Conservation (phyloP, 2,329 filamentous ascomycete genomes). For the Atkinsonella texensis region DNA sequence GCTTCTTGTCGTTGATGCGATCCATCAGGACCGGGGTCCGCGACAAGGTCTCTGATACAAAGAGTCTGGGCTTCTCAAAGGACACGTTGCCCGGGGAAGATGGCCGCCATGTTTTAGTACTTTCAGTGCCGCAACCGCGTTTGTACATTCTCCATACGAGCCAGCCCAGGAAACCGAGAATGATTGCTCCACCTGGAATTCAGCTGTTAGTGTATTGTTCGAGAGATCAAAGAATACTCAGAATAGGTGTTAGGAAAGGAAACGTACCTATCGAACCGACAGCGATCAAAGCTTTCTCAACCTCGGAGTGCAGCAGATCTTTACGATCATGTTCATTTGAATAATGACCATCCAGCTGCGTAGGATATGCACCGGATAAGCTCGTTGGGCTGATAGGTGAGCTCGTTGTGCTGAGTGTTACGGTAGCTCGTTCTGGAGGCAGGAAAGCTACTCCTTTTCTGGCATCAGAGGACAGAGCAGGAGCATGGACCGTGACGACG, state of each 20-base stretch:
- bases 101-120: slow-evolving; percentile 20
- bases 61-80: slow-evolving; percentile 3
- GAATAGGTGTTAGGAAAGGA: background rate
- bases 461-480: slow-evolving; percentile 2
- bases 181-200: slow-evolving; percentile 29
- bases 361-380: background rate
- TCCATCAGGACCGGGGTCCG: slow-evolving; percentile 25
- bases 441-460: slow-evolving; percentile 5
- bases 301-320: slow-evolving; percentile 1
- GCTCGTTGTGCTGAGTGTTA: background rate
- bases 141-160: slow-evolving; percentile 26
- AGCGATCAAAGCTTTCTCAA: slow-evolving; percentile 12
- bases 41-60: slow-evolving; percentile 10
- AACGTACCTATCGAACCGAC: slow-evolving; percentile 11
- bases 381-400: background rate
- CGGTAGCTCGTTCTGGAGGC: background rate
- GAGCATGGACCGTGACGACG: slow-evolving; percentile 1
- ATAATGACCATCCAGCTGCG: background rate
- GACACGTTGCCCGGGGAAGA: slow-evolving; percentile 2
- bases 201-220: background rate
- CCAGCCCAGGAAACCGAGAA: slow-evolving; percentile 33
- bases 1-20: slow-evolving; percentile 15
- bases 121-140: slow-evolving; percentile 15
- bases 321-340: background rate
- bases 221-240: background rate